Evolutionary conservation across 495 filamentous ascomycete species (phyloP).

Genomic region (Schizothecium vesticola): DNA sequence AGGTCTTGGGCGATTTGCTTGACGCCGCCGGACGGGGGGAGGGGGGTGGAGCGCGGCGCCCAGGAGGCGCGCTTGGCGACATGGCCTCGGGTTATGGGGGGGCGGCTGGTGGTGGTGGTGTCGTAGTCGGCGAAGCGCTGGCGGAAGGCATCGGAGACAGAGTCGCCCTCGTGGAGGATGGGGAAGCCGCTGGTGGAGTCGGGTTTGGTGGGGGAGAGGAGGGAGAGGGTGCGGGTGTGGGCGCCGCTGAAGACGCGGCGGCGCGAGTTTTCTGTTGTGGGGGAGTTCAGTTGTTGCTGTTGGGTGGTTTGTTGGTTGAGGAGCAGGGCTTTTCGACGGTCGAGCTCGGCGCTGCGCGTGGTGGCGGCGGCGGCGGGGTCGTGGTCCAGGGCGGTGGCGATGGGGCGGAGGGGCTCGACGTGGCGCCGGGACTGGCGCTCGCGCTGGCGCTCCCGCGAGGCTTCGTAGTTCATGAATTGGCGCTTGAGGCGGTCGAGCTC

Average conservation of each 20-base stretch:
- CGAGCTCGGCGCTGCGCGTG: constrained; percentile 46
- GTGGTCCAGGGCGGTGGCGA: constrained; percentile 18
- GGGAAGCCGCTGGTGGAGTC: constrained; percentile 20
- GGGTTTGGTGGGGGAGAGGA: constrained; percentile 63
- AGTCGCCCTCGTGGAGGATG: no score
- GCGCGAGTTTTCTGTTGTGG: constrained; percentile 30
- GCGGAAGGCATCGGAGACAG: no score
- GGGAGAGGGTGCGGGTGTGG: constrained; percentile 74
- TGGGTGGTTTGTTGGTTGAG: constrained; percentile 43
- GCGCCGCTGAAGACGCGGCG: constrained; percentile 47
- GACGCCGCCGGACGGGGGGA: constrained; percentile 30
- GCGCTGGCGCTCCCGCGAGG: constrained; percentile 68
- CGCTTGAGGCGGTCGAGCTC: constrained; percentile 74
- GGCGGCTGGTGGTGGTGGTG: constrained; percentile 16
- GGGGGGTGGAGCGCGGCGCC: constrained; percentile 35
- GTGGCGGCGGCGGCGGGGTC: constrained; percentile 35
- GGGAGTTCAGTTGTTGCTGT: constrained; percentile 28
- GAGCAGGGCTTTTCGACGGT: constrained; percentile 56
- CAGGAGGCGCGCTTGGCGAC: constrained; percentile 45
- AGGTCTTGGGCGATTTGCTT: constrained; percentile 90
- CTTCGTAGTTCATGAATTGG: constrained; percentile 74
- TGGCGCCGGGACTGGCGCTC: constrained; percentile 36
- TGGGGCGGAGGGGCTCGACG: constrained; percentile 45
- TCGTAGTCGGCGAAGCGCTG: no score
- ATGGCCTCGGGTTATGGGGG: constrained; percentile 13